Evolutionary conservation across 345 rosid genomes (phyloP), one percentile per base, ranked within the genome.

Genomic region (Eucalyptus erythrocorys): DNA sequence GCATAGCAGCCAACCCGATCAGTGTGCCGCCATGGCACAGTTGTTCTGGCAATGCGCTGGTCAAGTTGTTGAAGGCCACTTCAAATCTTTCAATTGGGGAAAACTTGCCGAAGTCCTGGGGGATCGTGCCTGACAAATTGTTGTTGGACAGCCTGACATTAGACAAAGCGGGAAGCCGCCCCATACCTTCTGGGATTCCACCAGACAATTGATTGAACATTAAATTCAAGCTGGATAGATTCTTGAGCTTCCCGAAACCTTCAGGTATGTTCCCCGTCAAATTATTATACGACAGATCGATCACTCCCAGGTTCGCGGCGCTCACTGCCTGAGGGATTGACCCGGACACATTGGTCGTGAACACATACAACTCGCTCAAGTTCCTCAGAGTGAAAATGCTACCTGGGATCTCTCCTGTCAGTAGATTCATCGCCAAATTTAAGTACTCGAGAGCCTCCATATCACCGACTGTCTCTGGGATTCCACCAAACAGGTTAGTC

Each of bases 401-500:
- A 12, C 48, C 13, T 2, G 97, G 96, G 22, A 95, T 92, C 43
- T 37, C 88, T 79, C 96, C 96, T 6, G 91, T 91, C 13, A 94
- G n/a, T 30, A 12, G 13, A 85, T 95, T 94, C 0, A 0, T 2
- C 0, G 93, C 91, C 45, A 95, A 90, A 89, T 94, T 92, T 89
- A 95, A 40, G 19, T 3, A 0, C 94, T 94, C 93, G 40, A 95
- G 90, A 37, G 93, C 92, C 34, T 16, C 89, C 94, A 94, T 90
- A 10, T 92, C 88, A 14, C 94, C 93, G 10, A 94, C 90, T 14
- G 26, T 82, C 57, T 89, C 92, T 1, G 96, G 96, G 37, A 95
- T 93, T 87, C 92, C 93, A 22, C 97, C 97, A 17, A 94, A 89
- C 89, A 95, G 90, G 90, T 93, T 94, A 4, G 94, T 87, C 3